These are phyloP conservation scores for Scytalidium sp. DNA, from an alignment of 2,329 filamentous ascomycete genomes.

Conservation along the genomic window DNA sequence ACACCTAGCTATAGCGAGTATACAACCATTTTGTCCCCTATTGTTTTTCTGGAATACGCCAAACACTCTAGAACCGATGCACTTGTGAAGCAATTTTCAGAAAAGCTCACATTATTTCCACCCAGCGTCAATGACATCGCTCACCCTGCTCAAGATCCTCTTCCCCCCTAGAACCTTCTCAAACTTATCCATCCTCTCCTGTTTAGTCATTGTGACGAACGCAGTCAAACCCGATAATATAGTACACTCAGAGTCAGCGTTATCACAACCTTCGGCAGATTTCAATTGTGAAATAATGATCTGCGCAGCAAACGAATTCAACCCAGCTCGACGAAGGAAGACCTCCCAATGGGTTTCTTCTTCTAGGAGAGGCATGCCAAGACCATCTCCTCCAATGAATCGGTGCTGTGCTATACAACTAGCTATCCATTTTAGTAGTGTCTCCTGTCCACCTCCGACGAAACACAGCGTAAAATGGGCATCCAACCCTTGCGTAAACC, in stretches of 20 bases:
- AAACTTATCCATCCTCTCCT: slow-evolving; percentile 49
- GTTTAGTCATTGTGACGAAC: slow-evolving; percentile 54
- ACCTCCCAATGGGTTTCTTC: slow-evolving; percentile 67
- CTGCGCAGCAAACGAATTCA: slow-evolving; percentile 73
- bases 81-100: neutral
- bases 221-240: slow-evolving; percentile 42
- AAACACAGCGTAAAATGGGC: slow-evolving; percentile 40
- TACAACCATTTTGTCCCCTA: neutral
- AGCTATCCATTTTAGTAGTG: slow-evolving; percentile 53
- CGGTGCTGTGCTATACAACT: slow-evolving; percentile 43
- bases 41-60: neutral
- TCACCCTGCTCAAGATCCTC: slow-evolving; percentile 50
- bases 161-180: slow-evolving; percentile 50
- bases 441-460: slow-evolving; percentile 46
- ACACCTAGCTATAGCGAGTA: slow-evolving; percentile 8
- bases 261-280: slow-evolving; percentile 21
- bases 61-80: no score
- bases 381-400: slow-evolving; percentile 6
- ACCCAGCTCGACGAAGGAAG: slow-evolving; percentile 61
- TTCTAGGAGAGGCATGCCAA: slow-evolving; percentile 36
- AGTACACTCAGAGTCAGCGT: slow-evolving; percentile 10
- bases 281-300: slow-evolving; percentile 51
- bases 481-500: slow-evolving; percentile 31
- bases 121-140: slow-evolving; percentile 45
- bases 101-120: slow-evolving; percentile 12